Percentiles rank a stretch among this genome's conserved stretches.
Conservation (phyloP, 371 early-diverging fungal genomes). For the Mucor plumbeus region DNA sequence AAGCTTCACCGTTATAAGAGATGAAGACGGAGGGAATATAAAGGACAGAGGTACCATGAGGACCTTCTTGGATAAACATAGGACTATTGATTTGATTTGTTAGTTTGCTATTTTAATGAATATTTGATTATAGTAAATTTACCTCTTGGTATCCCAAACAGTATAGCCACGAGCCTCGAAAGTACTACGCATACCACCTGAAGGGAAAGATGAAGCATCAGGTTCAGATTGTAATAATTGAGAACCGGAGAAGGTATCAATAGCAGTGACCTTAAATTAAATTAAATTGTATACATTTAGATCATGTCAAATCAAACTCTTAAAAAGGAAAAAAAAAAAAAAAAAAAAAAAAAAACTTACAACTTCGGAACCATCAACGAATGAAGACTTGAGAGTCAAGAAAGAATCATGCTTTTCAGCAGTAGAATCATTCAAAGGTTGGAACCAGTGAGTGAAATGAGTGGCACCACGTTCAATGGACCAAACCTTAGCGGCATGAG, state of each 20-base stretch:
- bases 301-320: slow-evolving; percentile 9
- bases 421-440: slow-evolving; percentile 96
- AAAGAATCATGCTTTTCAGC: slow-evolving; percentile 99
- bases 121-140: slow-evolving; percentile 2
- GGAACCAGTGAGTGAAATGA: slow-evolving; percentile 99
- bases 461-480: slow-evolving; percentile 94
- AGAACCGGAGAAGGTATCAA: slow-evolving; percentile 95
- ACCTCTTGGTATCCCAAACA: slow-evolving; percentile 94
- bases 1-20: slow-evolving; percentile 97
- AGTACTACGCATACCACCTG: slow-evolving; percentile 97
- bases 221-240: slow-evolving; percentile 98
- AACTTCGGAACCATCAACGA: slow-evolving; percentile 81
- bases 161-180: slow-evolving; percentile 99
- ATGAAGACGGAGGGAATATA: slow-evolving; percentile 98
- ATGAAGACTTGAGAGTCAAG: slow-evolving; percentile 80
- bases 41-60: slow-evolving; percentile 89
- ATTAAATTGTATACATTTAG: not conserved
- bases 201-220: slow-evolving; percentile 99
- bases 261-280: slow-evolving; percentile 65
- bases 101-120: not conserved
- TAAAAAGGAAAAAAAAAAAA: not conserved
- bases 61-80: slow-evolving; percentile 94
- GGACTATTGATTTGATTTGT: slow-evolving; percentile 60
- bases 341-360: slow-evolving; percentile 31
- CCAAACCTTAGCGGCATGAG: slow-evolving; percentile 97